These are phyloP conservation scores for Lecanoromycetidae sp. DNA, from an alignment of 2,329 filamentous ascomycete species.

Conservation along the genomic window DNA sequence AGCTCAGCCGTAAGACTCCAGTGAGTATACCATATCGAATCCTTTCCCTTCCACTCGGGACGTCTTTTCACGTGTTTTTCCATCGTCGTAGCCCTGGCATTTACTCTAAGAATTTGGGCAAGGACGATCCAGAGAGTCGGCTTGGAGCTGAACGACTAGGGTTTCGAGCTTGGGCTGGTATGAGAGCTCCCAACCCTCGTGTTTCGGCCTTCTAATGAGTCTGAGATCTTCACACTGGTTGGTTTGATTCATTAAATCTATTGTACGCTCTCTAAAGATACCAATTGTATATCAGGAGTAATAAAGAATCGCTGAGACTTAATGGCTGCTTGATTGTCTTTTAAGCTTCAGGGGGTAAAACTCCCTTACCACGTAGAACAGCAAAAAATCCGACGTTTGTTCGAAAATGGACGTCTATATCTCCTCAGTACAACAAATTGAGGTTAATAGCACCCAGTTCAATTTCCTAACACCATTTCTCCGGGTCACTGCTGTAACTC, in stretches of 20 bases:
- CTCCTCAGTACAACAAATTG: not conserved
- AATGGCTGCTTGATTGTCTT: too few relatives aligned
- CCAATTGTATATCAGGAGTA: too few relatives aligned
- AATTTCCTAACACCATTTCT: not conserved
- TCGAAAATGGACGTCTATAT: not conserved
- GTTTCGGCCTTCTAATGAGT: not conserved
- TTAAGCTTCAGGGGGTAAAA: too few relatives aligned
- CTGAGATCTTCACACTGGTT: not conserved
- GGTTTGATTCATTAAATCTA: not conserved
- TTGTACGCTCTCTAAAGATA: not conserved
- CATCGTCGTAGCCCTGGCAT: not conserved
- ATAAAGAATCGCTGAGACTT: too few relatives aligned
- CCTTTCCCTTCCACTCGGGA: not conserved
- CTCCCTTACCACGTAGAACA: too few relatives aligned
- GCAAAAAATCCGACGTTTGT: too few relatives aligned
- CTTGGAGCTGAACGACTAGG: not conserved
- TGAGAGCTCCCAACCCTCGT: not conserved
- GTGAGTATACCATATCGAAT: not conserved
- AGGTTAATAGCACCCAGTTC: not conserved
- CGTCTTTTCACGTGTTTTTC: not conserved
- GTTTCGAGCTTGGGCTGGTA: not conserved
- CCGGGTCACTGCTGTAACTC: not conserved
- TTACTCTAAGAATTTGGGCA: not conserved
- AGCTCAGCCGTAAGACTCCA: not conserved
- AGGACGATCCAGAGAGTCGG: not conserved